Evolutionary conservation across 345 rosid species (phyloP).

Genomic region (Citrus inodora): DNA sequence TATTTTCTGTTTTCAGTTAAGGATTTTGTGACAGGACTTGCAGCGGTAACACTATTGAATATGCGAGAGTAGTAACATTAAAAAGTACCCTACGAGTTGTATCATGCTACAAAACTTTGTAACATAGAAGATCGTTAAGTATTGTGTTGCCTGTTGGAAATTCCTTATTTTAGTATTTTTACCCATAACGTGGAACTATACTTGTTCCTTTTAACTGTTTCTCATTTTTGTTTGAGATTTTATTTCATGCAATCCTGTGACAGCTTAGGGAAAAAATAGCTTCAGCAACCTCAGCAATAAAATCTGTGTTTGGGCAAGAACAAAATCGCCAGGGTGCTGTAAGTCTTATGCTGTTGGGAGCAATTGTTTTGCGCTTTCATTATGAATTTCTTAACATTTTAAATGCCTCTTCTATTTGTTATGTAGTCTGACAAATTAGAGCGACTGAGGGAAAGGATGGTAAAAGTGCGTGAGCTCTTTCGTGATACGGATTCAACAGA

Average conservation of each 20-base stretch:
- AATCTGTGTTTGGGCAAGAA: constrained; percentile 89
- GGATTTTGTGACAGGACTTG: not conserved
- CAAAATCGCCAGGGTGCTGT: constrained; percentile 59
- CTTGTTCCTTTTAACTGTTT: not conserved
- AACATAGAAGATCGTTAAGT: not conserved
- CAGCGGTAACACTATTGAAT: not conserved
- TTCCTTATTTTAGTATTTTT: not conserved
- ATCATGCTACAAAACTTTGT: not conserved
- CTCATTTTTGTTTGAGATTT: not conserved
- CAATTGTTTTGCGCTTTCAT: constrained; percentile 8
- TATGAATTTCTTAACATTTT: not conserved
- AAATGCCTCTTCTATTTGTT: not conserved
- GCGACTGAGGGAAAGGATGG: constrained; percentile 84
- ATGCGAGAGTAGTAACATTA: not conserved
- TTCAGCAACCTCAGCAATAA: constrained; percentile 93
- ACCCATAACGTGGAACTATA: not conserved
- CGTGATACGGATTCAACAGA: constrained; percentile 88
- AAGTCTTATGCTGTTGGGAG: constrained; percentile 32
- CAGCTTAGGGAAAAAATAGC: constrained; percentile 93
- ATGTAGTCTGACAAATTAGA: constrained; percentile 83
- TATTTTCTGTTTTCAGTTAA: not conserved
- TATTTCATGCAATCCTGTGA: constrained; percentile 2
- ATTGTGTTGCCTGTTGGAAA: not conserved
- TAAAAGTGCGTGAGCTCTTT: constrained; percentile 95
- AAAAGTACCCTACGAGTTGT: not conserved